Evolutionary conservation across 2,329 filamentous ascomycete species (phyloP), one percentile per base, ranked within the genome.

Genomic region (Arthrinium phaeospermum): DNA sequence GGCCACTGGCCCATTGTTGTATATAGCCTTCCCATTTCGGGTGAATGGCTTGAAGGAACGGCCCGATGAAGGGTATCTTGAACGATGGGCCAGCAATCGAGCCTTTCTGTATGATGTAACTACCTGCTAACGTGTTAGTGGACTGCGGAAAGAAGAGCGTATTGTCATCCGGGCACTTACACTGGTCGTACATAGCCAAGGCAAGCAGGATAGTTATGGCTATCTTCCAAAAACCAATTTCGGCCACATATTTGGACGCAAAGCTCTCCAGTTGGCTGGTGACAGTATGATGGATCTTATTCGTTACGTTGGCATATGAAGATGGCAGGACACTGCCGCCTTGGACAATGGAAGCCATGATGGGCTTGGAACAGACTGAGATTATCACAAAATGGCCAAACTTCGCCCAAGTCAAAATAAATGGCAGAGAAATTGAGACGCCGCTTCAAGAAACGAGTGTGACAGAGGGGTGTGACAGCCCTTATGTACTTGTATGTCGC

Each of bases 1-100:
- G 89, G n/a, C 91, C 93, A 72, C 92, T 94, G 19, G 89, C 87
- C 93, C 93, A 95, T 85, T 96, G 94, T 16, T 86, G 88, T 77
- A 93, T 88, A 82, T 95, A 96, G 67, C 88, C 85, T 30, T 89
- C 88, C 80, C 95, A 95, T 75, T 91, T 90, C 8, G 93, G 93
- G 76, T 93, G 87, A 44, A 95, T 86, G 3, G 92, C 93, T 78
- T 94, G 88, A 34, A 95, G 83, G 80, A 95, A 95, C 0, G 93
- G 93, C 1, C 93, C 93, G 81, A 94, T 91, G 76, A 92, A 88
- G 0, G 91, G 91, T 47, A 91, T 87, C 78, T 92, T 92, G 85
- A 90, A 89, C 37, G 81, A 77, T 19, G 91, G 90, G 2, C 91
- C 91, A n/a, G 89, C 85, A 72, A 92, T 91, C 0, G 87, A 83